Evolutionary conservation across 331 rosid genomes (phyloP), one percentile per base, ranked within the genome.

Genomic region (Phaseolus coccineus): DNA sequence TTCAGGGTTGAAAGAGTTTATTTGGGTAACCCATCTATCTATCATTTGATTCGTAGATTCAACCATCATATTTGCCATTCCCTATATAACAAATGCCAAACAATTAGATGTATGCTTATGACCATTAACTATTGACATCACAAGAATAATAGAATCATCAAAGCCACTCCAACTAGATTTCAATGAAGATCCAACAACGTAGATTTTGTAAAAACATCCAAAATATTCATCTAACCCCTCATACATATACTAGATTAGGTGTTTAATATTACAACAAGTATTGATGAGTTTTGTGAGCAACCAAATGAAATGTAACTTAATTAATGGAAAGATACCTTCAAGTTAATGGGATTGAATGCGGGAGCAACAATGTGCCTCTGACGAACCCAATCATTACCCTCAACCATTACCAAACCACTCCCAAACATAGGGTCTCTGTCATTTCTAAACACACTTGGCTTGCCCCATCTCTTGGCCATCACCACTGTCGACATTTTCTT

Each of bases 341-440:
- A 30, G 77, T 89, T 90, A 5, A 78, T 27, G 4, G 97, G 91
- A 51, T 87, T 87, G 88, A 94, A 94, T 40, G 97, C 97, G 0
- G 97, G 96, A 19, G 97, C 91, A 52, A 91, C 81, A 39, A 88
- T 78, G 74, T 82, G 97, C 3, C 98, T 89, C 9, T 89, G 97
- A 50, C 90, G 97, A 25, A 81, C 90, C 98, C 98, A 94, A 1
- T 89, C 88, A 13, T 90, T 91, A 2, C 98, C 98, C 57, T 94
- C 98, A 0, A 87, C 83, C 97, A 92, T 90, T 12, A 94, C 47
- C 64, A 94, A 81, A 47, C 97, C 97, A 53, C 86, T 87, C 3
- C 98, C 98, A 77, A 94, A 94, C 97, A 94, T 89, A 10, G 98
- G 92, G 1, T 85, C 86, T 85, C 98, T 88, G 28, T 94, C 98